Evolutionary conservation across 2,329 filamentous ascomycete species (phyloP).

Genomic region (Colletotrichum tanaceti): DNA sequence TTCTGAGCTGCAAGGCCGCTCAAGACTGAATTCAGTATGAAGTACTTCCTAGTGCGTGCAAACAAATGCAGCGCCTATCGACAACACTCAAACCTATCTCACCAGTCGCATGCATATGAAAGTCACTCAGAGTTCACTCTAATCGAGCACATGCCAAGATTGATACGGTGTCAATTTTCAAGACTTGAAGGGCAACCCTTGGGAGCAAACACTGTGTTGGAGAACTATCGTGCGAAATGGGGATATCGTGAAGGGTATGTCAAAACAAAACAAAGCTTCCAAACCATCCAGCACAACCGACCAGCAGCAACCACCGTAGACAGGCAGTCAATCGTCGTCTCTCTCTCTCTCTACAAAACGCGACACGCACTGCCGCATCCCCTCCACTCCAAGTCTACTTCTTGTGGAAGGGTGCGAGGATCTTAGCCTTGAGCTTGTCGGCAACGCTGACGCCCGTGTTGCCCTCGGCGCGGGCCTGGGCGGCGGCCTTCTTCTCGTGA

Average conservation of each 20-base stretch:
- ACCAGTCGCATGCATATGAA: not conserved
- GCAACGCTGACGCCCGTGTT: conserved; percentile 58
- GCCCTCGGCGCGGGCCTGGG: conserved; percentile 45
- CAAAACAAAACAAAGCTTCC: conserved; percentile 10
- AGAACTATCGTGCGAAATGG: conserved; percentile 5
- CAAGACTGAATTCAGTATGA: no score
- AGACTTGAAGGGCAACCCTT: not conserved
- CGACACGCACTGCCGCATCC: not conserved
- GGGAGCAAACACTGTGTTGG: not conserved
- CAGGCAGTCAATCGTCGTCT: not conserved
- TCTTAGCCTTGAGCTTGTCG: conserved; percentile 68
- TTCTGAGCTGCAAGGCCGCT: no score
- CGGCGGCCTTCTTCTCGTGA: conserved; percentile 47
- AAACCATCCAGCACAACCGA: conserved; percentile 5
- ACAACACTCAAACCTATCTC: not conserved
- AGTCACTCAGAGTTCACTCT: no score
- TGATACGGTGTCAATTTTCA: conserved; percentile 14
- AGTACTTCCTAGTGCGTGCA: no score
- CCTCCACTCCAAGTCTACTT: conserved; percentile 48
- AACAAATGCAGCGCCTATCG: no score
- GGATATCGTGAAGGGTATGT: conserved; percentile 40
- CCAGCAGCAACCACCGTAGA: not conserved
- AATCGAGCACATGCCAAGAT: not conserved
- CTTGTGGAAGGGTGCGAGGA: conserved; percentile 60
- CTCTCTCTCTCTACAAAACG: not conserved